Evolutionary conservation across 2,329 filamentous ascomycete species (phyloP), one percentile per base, ranked within the genome.

Genomic region (Microsporum audouinii): DNA sequence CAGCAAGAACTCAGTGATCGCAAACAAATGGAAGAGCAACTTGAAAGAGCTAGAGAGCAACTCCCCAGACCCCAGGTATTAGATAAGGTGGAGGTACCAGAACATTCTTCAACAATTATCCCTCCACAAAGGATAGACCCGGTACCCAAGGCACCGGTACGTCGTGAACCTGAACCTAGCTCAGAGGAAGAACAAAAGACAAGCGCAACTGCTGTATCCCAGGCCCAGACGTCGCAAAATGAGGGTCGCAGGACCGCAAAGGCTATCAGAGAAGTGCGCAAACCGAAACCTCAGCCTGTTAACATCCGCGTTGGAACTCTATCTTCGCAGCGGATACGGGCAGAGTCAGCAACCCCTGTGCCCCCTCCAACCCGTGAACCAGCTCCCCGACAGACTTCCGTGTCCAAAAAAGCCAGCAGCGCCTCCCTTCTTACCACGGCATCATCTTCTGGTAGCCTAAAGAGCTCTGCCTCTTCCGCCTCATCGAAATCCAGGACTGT

Each of bases 401-500:
- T 81, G 36, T 82, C 78, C 64, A 84, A 81, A 71, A 91, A 90
- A 71, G 77, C 83, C 1, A 90, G 87, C 72, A 84, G 86, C 64
- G 75, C 81, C 2, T 84, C 86, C 3, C 73, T 88, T 17, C 84
- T 88, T 58, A 78, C 77, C 0, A 68, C 77, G 47, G 75, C 77
- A 34, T 79, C 77, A 31, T 79, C 79, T 1, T 76, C 75, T 17
- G 77, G 72, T 59, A 88, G 82, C 68, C 78, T 91, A 59, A 89
- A 88, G 71, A 82, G 79, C 67, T 84, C 83, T 5, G 78, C 78
- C 5, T 84, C 84, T n/a, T 81, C 85, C n/a, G 76, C 74, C 36
- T 79, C 78, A n/a, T 79, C 82, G 1, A 84, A 86, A 58, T 82
- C 85, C 0, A 89, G 88, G 70, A 87, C 88, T 1, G 77, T 91